These are phyloP conservation scores for Phlyctochytrium planicorne DNA, from an alignment of 192 early-diverging fungal species.

Conservation along the genomic window DNA sequence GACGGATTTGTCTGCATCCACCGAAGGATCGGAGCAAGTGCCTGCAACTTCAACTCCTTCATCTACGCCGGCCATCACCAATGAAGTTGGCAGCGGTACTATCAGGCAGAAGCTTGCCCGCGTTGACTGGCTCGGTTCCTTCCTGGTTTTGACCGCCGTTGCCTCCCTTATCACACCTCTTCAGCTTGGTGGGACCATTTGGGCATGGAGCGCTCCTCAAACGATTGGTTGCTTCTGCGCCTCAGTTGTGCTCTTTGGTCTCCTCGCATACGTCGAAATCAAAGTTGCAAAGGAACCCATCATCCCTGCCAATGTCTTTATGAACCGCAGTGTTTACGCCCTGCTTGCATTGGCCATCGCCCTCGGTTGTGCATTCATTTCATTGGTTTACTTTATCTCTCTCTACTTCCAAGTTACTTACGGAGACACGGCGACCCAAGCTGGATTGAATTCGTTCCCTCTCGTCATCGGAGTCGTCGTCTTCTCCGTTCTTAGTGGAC, in stretches of 20 bases:
- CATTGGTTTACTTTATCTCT: slow-evolving; percentile 73
- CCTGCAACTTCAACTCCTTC: no score
- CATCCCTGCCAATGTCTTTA: slow-evolving; percentile 65
- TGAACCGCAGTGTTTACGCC: slow-evolving; percentile 41
- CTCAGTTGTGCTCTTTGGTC: slow-evolving; percentile 55
- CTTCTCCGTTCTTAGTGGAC: slow-evolving; percentile 66
- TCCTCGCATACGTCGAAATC: slow-evolving; percentile 67
- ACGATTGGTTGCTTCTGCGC: slow-evolving; percentile 66
- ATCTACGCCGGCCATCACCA: no score
- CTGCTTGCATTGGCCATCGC: slow-evolving; percentile 35
- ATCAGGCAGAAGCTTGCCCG: slow-evolving; percentile 57
- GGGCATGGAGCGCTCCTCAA: slow-evolving; percentile 62
- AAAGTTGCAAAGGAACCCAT: slow-evolving; percentile 67
- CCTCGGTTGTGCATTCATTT: slow-evolving; percentile 42
- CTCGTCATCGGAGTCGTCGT: slow-evolving; percentile 73
- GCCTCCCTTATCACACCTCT: slow-evolving; percentile 66
- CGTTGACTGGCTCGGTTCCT: slow-evolving; percentile 68
- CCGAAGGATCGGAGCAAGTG: no score
- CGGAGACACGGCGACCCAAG: slow-evolving; percentile 67
- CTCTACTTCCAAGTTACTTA: slow-evolving; percentile 81
- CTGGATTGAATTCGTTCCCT: slow-evolving; percentile 74
- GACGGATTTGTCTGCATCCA: no score
- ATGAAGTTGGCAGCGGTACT: slow-evolving; percentile 48
- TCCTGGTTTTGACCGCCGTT: slow-evolving; percentile 51
- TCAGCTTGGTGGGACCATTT: slow-evolving; percentile 67